Evolutionary conservation across 1,284 basidiomycete genomes (phyloP).

Genomic region (Cerrena zonata): DNA sequence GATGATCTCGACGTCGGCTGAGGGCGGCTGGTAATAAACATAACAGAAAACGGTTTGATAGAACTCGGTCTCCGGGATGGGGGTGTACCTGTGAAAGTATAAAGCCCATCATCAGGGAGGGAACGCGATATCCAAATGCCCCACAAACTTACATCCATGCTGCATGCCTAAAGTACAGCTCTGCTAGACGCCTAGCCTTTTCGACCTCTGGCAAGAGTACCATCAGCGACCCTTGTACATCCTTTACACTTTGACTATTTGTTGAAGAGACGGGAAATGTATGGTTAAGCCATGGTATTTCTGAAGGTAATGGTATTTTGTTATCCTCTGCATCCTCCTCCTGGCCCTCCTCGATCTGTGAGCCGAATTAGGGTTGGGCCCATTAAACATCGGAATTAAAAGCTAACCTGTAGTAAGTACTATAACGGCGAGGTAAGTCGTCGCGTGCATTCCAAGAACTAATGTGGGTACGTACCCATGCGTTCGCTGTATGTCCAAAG

Average conservation of each 20-base stretch:
- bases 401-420: slow-evolving; percentile 33
- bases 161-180: slow-evolving; percentile 57
- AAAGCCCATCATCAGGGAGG: slow-evolving; percentile 11
- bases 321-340: slow-evolving; percentile 45
- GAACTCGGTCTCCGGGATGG: slow-evolving; percentile 53
- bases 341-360: slow-evolving; percentile 52
- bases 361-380: slow-evolving; percentile 10
- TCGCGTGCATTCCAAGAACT: slow-evolving; percentile 10
- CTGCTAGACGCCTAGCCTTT: slow-evolving; percentile 39
- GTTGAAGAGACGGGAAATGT: slow-evolving; percentile 53
- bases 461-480: slow-evolving; percentile 46
- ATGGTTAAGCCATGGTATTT: slow-evolving; percentile 53
- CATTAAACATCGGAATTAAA: slow-evolving; percentile 8
- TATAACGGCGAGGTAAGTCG: slow-evolving; percentile 16
- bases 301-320: slow-evolving; percentile 40
- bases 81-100: slow-evolving; percentile 48
- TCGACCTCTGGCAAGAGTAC: slow-evolving; percentile 40
- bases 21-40: slow-evolving; percentile 42
- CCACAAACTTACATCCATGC: slow-evolving; percentile 58
- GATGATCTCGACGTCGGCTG: slow-evolving; percentile 36
- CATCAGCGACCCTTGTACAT: slow-evolving; percentile 39
- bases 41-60: slow-evolving; percentile 45
- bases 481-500: slow-evolving; percentile 59
- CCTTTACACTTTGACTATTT: slow-evolving; percentile 36
- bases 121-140: slow-evolving; percentile 7